Conservation (phyloP, 2,329 filamentous ascomycete species). For the Pezicula neosporulosa region DNA sequence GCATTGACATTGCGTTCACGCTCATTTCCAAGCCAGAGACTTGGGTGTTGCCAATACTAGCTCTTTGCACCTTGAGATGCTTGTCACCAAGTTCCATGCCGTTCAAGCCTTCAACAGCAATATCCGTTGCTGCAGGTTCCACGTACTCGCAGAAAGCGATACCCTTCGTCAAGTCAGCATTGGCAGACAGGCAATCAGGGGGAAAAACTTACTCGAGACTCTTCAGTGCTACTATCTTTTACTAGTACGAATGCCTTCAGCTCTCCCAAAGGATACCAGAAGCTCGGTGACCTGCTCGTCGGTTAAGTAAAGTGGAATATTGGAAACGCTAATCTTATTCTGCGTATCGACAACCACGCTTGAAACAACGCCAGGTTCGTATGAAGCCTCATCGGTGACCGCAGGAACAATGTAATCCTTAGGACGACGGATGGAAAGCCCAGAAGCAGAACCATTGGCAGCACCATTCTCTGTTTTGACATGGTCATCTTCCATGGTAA, state of each 20-base stretch:
- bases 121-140: conserved; percentile 71
- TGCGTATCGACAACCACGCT: conserved; percentile 84
- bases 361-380: conserved; percentile 74
- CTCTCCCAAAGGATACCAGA: conserved; percentile 85
- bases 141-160: conserved; percentile 96
- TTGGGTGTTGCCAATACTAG: conserved; percentile 92
- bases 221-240: conserved; percentile 79
- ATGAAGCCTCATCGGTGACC: conserved; percentile 67
- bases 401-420: conserved; percentile 97
- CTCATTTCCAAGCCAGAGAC: conserved; percentile 90
- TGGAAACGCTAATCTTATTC: conserved; percentile 91
- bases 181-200: not conserved
- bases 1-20: conserved; percentile 96
- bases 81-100: conserved; percentile 90
- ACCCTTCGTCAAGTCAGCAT: conserved; percentile 54
- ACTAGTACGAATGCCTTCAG: conserved; percentile 89
- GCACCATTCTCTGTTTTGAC: conserved; percentile 49
- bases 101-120: conserved; percentile 87
- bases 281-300: conserved; percentile 93
- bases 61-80: conserved; percentile 79
- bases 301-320: conserved; percentile 81
- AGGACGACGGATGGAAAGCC: conserved; percentile 77
- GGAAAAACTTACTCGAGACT: conserved; percentile 69
- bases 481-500: conserved; percentile 77
- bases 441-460: conserved; percentile 44